Conservation (phyloP, 345 rosid species). For the Firmiana major region DNA sequence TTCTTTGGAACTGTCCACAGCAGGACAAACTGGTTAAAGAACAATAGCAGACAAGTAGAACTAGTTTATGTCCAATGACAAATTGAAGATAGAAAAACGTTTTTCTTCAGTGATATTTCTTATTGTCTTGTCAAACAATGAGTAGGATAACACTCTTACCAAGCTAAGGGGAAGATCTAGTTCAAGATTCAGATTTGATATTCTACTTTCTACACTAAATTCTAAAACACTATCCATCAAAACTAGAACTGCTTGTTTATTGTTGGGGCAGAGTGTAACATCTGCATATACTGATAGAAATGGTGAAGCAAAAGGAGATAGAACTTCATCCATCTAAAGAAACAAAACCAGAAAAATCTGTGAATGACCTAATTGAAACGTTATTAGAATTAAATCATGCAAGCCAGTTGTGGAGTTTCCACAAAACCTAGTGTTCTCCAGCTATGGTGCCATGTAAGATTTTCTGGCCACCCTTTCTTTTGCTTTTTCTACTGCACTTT, state of each 20-base stretch:
- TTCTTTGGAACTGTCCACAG: background rate
- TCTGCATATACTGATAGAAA: slow-evolving; percentile 11
- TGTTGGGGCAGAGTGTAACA: background rate
- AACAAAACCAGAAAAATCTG: background rate
- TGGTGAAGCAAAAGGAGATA: slow-evolving; percentile 22
- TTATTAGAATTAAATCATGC: slow-evolving; percentile 27
- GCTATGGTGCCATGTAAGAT: slow-evolving; percentile 31
- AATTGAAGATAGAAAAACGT: background rate
- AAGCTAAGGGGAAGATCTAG: background rate
- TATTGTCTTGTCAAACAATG: background rate
- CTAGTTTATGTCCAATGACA: background rate
- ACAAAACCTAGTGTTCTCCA: slow-evolving; percentile 37
- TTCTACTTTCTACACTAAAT: slow-evolving; percentile 2
- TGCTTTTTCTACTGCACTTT: background rate
- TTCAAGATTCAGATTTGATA: slow-evolving; percentile 14
- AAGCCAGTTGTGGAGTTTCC: slow-evolving; percentile 35
- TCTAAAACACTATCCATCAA: slow-evolving; percentile 5
- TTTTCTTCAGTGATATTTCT: background rate
- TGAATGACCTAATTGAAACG: slow-evolving; percentile 31
- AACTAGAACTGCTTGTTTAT: background rate
- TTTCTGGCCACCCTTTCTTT: slow-evolving; percentile 33
- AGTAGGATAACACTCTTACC: background rate
- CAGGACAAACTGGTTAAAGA: background rate
- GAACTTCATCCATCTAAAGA: slow-evolving; percentile 7
- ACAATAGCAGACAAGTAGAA: background rate